A percentile compares a stretch with the other conserved stretches of the same genome.
Conservation (phyloP, 345 rosid species). For the Euclidium syriacum region DNA sequence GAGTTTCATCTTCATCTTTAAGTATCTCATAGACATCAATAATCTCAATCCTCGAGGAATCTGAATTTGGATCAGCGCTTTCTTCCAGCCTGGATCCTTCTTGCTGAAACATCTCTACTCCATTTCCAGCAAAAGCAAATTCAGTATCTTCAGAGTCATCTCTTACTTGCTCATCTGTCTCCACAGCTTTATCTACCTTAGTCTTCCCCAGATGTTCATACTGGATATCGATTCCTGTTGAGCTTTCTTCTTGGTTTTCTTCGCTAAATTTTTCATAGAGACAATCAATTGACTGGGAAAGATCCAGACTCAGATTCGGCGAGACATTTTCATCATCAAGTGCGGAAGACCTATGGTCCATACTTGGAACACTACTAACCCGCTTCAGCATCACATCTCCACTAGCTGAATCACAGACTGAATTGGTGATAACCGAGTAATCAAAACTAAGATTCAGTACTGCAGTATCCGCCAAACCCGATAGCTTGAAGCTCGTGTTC, state of each 20-base stretch:
- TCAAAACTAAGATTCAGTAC: conserved; percentile 66
- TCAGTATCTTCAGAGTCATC: conserved; percentile 36
- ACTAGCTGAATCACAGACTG: conserved; percentile 29
- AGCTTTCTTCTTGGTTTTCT: conserved; percentile 27
- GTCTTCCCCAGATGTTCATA: conserved; percentile 4
- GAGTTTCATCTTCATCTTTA: conserved; percentile 35
- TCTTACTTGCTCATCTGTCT: conserved; percentile 28
- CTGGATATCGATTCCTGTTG: conserved; percentile 18
- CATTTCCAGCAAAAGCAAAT: conserved; percentile 38
- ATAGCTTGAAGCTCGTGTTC: conserved; percentile 66
- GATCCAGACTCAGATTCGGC: conserved; percentile 44
- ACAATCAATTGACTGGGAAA: conserved; percentile 54
- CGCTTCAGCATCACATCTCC: conserved; percentile 33
- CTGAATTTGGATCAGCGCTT: conserved; percentile 19
- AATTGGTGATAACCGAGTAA: conserved; percentile 38
- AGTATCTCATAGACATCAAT: conserved; percentile 50
- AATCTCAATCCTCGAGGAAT: conserved; percentile 40
- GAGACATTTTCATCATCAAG: conserved; percentile 44
- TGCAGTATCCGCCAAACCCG: conserved; percentile 59
- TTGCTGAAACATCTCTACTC: conserved; percentile 43
- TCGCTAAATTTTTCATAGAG: conserved; percentile 61
- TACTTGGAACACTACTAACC: conserved; percentile 49
- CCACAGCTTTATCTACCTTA: conserved; percentile 13
- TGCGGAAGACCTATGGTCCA: conserved; percentile 27
- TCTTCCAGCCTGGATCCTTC: conserved; percentile 25